Evolutionary conservation across 352 stramenopile species (phyloP).

Genomic region (Globisporangium middletonii): DNA sequence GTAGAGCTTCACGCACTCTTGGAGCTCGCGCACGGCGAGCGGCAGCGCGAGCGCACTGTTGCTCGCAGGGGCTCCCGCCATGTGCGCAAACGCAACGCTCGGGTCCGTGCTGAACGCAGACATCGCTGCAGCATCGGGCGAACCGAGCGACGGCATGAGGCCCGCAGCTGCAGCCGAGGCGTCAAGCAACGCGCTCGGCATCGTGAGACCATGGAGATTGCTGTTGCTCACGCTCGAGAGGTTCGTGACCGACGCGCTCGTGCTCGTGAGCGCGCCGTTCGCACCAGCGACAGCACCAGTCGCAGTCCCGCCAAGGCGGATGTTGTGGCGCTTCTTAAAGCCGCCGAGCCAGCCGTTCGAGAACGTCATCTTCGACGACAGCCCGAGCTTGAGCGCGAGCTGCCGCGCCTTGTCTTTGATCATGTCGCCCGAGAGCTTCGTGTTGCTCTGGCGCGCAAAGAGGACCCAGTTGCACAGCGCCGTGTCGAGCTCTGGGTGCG

Average conservation of each 20-base stretch:
- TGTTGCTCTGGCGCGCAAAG: slow-evolving; percentile 32
- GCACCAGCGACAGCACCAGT: not conserved
- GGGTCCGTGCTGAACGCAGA: not conserved
- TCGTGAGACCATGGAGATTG: no score
- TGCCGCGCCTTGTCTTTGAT: slow-evolving; percentile 52
- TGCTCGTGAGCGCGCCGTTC: no score
- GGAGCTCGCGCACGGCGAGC: slow-evolving; percentile 23
- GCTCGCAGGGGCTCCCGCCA: not conserved
- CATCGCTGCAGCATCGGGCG: not conserved
- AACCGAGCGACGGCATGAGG: not conserved
- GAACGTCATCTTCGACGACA: slow-evolving; percentile 43
- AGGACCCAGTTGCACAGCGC: slow-evolving; percentile 62
- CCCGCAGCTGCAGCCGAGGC: not conserved
- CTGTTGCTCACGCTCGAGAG: no score
- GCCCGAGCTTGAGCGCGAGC: slow-evolving; percentile 31
- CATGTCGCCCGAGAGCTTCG: slow-evolving; percentile 52
- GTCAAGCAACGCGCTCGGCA: not conserved
- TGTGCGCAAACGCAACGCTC: not conserved
- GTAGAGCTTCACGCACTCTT: slow-evolving; percentile 30
- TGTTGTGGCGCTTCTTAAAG: slow-evolving; percentile 65
- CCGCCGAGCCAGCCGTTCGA: slow-evolving; percentile 60
- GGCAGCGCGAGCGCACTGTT: slow-evolving; percentile 10
- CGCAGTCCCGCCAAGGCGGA: slow-evolving; percentile 24
- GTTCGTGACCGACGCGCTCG: no score
- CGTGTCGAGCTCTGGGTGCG: slow-evolving; percentile 50